Evolutionary conservation across 768 basidiomycete species (phyloP).

Genomic region (Lentinula sp.): DNA sequence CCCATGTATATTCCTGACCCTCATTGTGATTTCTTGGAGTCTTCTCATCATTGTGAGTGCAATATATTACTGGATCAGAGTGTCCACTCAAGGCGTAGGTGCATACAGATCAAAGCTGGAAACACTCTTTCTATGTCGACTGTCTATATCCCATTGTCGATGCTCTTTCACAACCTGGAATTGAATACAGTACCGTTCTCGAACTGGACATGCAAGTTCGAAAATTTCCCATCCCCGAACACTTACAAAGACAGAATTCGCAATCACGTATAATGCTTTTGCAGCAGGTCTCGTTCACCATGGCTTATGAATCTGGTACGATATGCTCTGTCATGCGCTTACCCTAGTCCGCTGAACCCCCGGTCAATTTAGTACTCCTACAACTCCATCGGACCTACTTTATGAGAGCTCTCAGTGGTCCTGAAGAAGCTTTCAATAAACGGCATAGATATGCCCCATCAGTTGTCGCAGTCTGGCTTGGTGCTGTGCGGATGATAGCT

Average conservation of each 20-base stretch:
- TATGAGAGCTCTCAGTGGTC: conserved; percentile 52
- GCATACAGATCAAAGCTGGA: conserved; percentile 61
- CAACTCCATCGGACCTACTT: conserved; percentile 68
- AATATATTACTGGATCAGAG: neutral
- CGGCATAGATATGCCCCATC: conserved; percentile 64
- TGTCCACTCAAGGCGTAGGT: conserved; percentile 4
- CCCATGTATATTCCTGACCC: conserved; percentile 40
- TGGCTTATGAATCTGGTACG: conserved; percentile 58
- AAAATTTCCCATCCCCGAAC: conserved; percentile 50
- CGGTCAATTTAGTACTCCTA: conserved; percentile 41
- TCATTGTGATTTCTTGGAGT: conserved; percentile 28
- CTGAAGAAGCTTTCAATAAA: conserved; percentile 54
- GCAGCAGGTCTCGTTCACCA: conserved; percentile 55
- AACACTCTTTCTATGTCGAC: conserved; percentile 53
- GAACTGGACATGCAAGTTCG: conserved; percentile 55
- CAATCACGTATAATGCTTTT: conserved; percentile 44
- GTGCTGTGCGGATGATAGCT: conserved; percentile 59
- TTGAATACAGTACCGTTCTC: conserved; percentile 45
- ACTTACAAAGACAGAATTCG: conserved; percentile 36
- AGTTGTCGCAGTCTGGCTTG: conserved; percentile 61
- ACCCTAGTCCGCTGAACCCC: neutral
- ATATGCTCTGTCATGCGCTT: neutral
- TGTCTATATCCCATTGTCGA: conserved; percentile 61
- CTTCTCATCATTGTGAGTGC: conserved; percentile 34
- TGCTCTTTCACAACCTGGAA: conserved; percentile 45